phyloP scores from a whole-genome alignment of 108 stramenopile species.

The Ochromonas danica region DNA sequence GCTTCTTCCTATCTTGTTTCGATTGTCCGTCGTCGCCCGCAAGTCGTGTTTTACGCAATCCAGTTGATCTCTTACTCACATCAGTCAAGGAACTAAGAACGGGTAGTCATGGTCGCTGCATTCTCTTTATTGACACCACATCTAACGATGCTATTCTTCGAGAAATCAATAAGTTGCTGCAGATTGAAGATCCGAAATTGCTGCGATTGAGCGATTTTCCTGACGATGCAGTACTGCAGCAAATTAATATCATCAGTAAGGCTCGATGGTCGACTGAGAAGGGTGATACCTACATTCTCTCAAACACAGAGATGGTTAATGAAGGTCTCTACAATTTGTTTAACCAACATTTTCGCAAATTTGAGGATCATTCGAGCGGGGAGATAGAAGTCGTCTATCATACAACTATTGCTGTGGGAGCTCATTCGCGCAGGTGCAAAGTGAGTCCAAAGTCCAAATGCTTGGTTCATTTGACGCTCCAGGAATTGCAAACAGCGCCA shows the following conservation, averaged over 20 bases:
- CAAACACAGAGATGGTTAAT: slow-evolving; percentile 41
- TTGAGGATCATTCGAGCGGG: slow-evolving; percentile 38
- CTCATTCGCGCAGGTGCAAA: slow-evolving; percentile 39
- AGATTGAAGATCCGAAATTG: neutral
- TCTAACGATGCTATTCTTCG: slow-evolving; percentile 10
- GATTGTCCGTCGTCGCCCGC: no score
- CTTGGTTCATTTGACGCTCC: slow-evolving; percentile 1
- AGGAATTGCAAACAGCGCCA: slow-evolving; percentile 39
- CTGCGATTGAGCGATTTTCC: neutral
- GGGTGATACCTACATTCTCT: slow-evolving; percentile 45
- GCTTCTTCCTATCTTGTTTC: no score
- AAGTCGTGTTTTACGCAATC: slow-evolving; percentile 24
- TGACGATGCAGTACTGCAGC: neutral
- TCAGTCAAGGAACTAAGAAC: neutral
- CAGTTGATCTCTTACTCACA: neutral
- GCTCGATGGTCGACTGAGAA: slow-evolving; percentile 39
- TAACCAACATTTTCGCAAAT: slow-evolving; percentile 51
- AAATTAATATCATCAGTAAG: slow-evolving; percentile 9
- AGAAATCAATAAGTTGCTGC: neutral
- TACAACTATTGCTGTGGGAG: slow-evolving; percentile 55
- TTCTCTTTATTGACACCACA: slow-evolving; percentile 20
- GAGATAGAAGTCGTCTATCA: slow-evolving; percentile 27
- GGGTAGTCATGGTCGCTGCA: slow-evolving; percentile 3
- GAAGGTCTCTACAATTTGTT: slow-evolving; percentile 57
- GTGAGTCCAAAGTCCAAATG: neutral